Conservation (phyloP, 2,329 filamentous ascomycete species). For the Drechslerella coelobrocha region DNA sequence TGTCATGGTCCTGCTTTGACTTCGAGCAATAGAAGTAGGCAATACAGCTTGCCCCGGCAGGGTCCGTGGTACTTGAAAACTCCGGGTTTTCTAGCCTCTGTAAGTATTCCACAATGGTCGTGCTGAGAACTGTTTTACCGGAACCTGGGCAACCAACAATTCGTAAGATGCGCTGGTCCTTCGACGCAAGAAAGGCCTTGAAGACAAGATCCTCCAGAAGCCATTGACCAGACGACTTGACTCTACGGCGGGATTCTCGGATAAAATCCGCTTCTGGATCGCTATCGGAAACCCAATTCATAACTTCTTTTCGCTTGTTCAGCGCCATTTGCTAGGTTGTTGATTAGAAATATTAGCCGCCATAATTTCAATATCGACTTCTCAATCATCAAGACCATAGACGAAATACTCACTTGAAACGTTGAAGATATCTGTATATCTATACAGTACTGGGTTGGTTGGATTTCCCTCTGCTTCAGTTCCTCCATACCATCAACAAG, state of each 20-base stretch:
- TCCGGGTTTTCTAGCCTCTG: not conserved
- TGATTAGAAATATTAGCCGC: not conserved
- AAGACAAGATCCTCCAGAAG: conserved; percentile 8
- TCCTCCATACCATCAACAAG: not conserved
- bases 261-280: conserved; percentile 11
- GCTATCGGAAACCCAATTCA: conserved; percentile 24
- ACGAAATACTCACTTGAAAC: not conserved
- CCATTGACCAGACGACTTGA: conserved; percentile 19
- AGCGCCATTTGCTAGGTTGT: not conserved
- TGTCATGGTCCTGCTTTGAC: conserved; percentile 14
- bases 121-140: conserved; percentile 36
- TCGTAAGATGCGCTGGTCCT: conserved; percentile 11
- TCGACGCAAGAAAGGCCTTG: conserved; percentile 7
- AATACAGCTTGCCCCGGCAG: not conserved
- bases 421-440: not conserved
- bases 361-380: no score
- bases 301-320: conserved; percentile 5
- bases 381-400: not conserved
- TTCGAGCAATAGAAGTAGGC: conserved; percentile 36
- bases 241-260: conserved; percentile 12
- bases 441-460: not conserved
- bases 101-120: conserved; percentile 20
- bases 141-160: conserved; percentile 27
- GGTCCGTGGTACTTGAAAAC: no score
- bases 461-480: not conserved